Base-by-base conservation (phyloP, 306 rosid genomes). In the Quillaja saponaria region DNA sequence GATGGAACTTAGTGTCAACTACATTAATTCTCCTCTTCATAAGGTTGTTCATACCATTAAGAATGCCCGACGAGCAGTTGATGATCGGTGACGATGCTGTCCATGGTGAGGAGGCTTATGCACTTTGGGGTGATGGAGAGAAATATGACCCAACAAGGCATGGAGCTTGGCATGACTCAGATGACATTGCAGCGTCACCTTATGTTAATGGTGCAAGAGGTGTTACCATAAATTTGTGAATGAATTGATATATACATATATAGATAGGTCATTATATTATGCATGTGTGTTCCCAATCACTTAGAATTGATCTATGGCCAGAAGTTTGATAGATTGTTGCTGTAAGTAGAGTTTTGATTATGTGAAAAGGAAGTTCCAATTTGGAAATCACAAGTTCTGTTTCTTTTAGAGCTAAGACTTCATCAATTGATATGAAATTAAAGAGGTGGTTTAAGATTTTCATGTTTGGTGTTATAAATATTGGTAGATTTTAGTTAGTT, bases 41-140 rank as follows among this genome's bases (percentile, higher is more conserved):
- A 47, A 79, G 78, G 34, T 5, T 85, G 10, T 79, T 92, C 63
- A 85, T 92, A 19, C 96, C 96, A 0, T 58, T 92, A 69, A 76
- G 99, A 56, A 92, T 92, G 99, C 78, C 99, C 0, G 96, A 92
- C 0, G 95, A 89, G 41, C 89, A 84, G 18, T 81, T 92, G 0
- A 70, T 79, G 18, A 89, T 86, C 34, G 99, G 99, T 4, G 99
- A 92, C 7, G 99, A 92, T 0, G 99, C 99, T 0, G 96, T 81
- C 52, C 99, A 92, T 33, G 99, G 99, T 0, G 99, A 92, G 69
- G 96, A 89, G 65, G 99, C 99, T 40, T 92, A 89, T 35, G 99
- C 96, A 2, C 95, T 92, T 20, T 92, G 99, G 99, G 99, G 96
- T 13, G 99, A 92, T 13, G 99, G 99, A 8, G 99, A 92, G 35